Percentiles rank a stretch among this genome's conserved stretches.
Conservation (phyloP, 1,139 yeast genomes). For the Candida tropicalis region DNA sequence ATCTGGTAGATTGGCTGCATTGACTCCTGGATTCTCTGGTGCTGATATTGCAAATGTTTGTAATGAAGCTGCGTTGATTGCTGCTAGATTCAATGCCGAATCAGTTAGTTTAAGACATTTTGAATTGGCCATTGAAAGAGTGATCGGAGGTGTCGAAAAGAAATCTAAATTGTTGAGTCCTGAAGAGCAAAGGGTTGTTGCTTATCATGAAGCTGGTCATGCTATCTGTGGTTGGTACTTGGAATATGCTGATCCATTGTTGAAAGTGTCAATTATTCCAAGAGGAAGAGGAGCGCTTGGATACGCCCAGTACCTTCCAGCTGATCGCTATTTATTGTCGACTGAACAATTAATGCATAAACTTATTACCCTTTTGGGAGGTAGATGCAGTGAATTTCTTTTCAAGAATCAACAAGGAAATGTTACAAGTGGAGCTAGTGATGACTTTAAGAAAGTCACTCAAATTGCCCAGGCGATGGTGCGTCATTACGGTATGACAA, state of each 20-base stretch:
- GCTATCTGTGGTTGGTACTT: slow-evolving; percentile 98
- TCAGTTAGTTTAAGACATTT: slow-evolving; percentile 75
- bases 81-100: slow-evolving; percentile 81
- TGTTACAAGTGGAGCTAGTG: slow-evolving; percentile 94
- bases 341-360: slow-evolving; percentile 81
- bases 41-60: slow-evolving; percentile 98
- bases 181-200: slow-evolving; percentile 86
- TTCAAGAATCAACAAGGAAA: too few relatives aligned
- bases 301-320: slow-evolving; percentile 96
- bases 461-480: slow-evolving; percentile 94
- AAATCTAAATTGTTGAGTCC: slow-evolving; percentile 80
- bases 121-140: slow-evolving; percentile 96
- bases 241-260: slow-evolving; percentile 85
- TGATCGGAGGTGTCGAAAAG: slow-evolving; percentile 94
- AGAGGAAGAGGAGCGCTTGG: slow-evolving; percentile 97
- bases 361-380: slow-evolving; percentile 97
- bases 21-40: slow-evolving; percentile 97
- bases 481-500: slow-evolving; percentile 87
- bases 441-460: slow-evolving; percentile 96
- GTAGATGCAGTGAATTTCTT: slow-evolving; percentile 90
- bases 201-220: slow-evolving; percentile 98
- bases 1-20: slow-evolving; percentile 87
- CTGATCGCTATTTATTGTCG: slow-evolving; percentile 83
- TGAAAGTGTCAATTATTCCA: slow-evolving; percentile 94
- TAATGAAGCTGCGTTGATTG: slow-evolving; percentile 95